Evolutionary conservation across 2,329 filamentous ascomycete genomes (phyloP), one percentile per base, ranked within the genome.

Genomic region (Dactylella cylindrospora): DNA sequence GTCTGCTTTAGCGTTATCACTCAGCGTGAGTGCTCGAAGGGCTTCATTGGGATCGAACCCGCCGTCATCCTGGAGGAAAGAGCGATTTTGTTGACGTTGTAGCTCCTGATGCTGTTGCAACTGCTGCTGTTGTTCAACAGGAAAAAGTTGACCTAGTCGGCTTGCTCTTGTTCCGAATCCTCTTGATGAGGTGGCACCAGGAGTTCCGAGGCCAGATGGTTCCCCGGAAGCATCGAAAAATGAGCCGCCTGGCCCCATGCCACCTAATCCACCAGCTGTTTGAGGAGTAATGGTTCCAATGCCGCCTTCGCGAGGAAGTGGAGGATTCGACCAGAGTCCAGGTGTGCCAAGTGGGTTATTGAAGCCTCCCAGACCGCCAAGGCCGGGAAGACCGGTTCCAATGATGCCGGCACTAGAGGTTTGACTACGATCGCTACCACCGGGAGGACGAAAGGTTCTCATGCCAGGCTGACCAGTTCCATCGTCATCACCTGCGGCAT

Each of bases 351-450:
- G 79, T 75, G 47, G 82, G 77, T 75, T 84, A 85, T 75, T 76
- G 72, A 81, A 69, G 1, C 73, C 73, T 25, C 75, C 73, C 32
- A 76, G 65, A 29, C 73, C 74, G 19, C 77, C 75, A 45, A 86
- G 75, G 29, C 77, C 78, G 54, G 80, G 77, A 13, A 88, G 74
- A 20, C 79, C 81, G 20, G 86, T 83, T 9, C 88, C 87, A 13
- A 61, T 53, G 17, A 61, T 53, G 17, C 55, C 55, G 12, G 85
- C 86, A 70, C 90, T 95, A 0, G 90, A 95, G 0, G 88, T 95
- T 72, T 95, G 90, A 71, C 90, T 96, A 15, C 91, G 85, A 71
- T 97, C 91, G 67, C 90, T 88, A 3, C 85, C 85, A 45, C 88
- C 84, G 54, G 78, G 76, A 29, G 76, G 72, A 65, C 80, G 80